phyloP scores from a whole-genome alignment of 2,329 filamentous ascomycete genomes.

The Botryotinia narcissicola region DNA sequence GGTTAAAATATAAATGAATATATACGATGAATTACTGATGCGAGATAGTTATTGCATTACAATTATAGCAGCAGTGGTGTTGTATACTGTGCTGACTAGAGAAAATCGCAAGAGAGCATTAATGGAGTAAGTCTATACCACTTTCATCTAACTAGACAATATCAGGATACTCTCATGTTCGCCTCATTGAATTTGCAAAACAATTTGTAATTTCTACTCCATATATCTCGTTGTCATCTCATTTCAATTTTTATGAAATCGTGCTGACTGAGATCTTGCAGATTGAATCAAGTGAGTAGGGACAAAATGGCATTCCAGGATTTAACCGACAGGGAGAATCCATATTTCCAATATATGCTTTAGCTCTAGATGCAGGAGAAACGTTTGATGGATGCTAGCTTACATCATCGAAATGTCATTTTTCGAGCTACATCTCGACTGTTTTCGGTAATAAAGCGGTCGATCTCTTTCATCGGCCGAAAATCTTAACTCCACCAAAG shows the following conservation, averaged over 20 bases:
- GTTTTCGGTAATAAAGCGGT: background rate
- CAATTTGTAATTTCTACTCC: background rate
- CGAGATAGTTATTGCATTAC: conserved; percentile 62
- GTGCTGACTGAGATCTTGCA: background rate
- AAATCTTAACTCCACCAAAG: background rate
- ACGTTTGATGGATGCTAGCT: background rate
- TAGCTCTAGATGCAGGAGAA: background rate
- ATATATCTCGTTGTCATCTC: background rate
- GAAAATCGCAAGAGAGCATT: conserved; percentile 56
- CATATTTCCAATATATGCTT: conserved; percentile 57
- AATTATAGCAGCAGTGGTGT: conserved; percentile 52
- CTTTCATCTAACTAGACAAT: background rate
- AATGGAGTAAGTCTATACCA: conserved; percentile 36
- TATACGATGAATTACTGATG: conserved; percentile 1
- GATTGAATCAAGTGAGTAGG: conserved; percentile 57
- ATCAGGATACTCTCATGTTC: rapidly evolving
- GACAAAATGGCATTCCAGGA: conserved; percentile 66
- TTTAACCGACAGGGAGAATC: conserved; percentile 66
- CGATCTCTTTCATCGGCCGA: background rate
- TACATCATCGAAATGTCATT: background rate
- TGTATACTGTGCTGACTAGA: conserved; percentile 58
- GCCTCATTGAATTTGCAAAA: background rate
- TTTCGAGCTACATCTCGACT: background rate
- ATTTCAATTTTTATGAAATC: background rate
- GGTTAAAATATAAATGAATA: conserved; percentile 20